phyloP scores from a whole-genome alignment of 139 green algal genomes.

The Gonium pectorale region DNA sequence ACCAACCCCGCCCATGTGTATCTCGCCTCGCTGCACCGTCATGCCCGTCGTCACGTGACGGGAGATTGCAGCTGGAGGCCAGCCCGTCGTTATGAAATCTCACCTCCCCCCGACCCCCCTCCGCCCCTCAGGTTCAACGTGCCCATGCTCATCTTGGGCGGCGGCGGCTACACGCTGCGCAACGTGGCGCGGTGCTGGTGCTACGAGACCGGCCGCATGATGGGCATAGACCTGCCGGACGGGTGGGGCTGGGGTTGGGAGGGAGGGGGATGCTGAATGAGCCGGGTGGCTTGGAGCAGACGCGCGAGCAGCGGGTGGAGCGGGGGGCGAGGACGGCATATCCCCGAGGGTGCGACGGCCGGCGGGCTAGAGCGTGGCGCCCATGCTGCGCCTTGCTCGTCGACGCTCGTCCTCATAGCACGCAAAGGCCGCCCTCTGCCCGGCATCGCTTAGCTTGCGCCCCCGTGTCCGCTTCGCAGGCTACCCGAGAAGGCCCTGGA shows the following conservation, averaged over 20 bases:
- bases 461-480: background rate
- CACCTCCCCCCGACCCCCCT: background rate
- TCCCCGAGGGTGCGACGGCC: background rate
- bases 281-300: background rate
- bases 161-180: constrained; percentile 97
- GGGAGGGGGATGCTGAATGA: background rate
- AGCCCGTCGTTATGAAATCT: too few relatives aligned
- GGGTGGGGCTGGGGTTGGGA: constrained; percentile 31
- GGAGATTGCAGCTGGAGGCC: too few relatives aligned
- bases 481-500: constrained; percentile 40
- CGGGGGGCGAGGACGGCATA: background rate
- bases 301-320: too few relatives aligned
- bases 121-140: constrained; percentile 79
- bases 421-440: too few relatives aligned
- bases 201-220: constrained; percentile 95
- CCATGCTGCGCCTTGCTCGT: too few relatives aligned
- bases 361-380: too few relatives aligned
- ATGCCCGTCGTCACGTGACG: too few relatives aligned
- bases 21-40: too few relatives aligned
- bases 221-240: constrained; percentile 88
- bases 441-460: background rate
- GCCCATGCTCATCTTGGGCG: constrained; percentile 96
- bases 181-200: constrained; percentile 99
- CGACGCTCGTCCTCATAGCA: too few relatives aligned
- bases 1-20: too few relatives aligned